Conservation (phyloP, 345 rosid species). For the Aegle marmelos region DNA sequence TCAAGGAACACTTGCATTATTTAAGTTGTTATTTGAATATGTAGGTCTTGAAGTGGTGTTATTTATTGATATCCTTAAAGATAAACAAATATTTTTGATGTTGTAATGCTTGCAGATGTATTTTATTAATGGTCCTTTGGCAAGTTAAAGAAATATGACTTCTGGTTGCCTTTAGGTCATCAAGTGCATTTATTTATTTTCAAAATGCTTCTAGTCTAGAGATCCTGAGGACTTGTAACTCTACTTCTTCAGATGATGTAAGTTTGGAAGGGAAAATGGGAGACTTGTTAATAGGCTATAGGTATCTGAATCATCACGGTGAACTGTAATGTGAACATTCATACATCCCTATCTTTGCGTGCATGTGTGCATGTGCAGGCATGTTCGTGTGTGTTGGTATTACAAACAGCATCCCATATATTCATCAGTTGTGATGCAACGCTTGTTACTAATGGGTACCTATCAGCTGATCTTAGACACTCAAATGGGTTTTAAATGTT, state of each 20-base stretch:
- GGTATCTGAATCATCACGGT: neutral
- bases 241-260: neutral
- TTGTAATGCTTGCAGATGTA: too few species aligned
- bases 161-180: neutral
- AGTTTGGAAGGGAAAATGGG: neutral
- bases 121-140: too few species aligned
- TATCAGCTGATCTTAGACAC: neutral
- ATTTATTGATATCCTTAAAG: neutral
- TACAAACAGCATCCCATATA: neutral
- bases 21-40: neutral
- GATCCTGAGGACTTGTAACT: neutral
- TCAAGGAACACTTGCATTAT: neutral
- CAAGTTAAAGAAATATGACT: too few species aligned
- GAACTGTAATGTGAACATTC: neutral
- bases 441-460: conserved; percentile 1
- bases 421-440: neutral
- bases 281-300: neutral
- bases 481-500: conserved; percentile 15
- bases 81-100: neutral
- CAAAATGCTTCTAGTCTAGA: neutral
- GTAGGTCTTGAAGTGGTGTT: neutral
- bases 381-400: neutral
- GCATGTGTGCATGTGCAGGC: neutral
- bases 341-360: neutral
- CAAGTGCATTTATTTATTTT: neutral